Evolutionary conservation across 306 rosid genomes (phyloP).

Genomic region (Trifolium dubium): DNA sequence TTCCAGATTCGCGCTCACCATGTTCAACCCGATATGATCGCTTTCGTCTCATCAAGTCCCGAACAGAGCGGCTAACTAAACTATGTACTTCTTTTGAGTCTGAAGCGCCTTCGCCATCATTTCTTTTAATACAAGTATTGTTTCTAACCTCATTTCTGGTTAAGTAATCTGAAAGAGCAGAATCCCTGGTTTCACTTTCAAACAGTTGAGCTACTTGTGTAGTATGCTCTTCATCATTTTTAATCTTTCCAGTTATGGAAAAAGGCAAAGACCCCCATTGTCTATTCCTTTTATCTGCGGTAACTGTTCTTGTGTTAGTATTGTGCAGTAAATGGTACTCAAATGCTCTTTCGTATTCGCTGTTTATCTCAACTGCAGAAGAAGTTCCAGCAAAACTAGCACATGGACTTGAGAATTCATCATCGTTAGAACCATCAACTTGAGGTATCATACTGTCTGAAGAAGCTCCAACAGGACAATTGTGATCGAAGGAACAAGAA

Average conservation of each 20-base stretch:
- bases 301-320: conserved; percentile 42
- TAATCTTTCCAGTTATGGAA: conserved; percentile 46
- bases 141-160: conserved; percentile 41
- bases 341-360: conserved; percentile 48
- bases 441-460: conserved; percentile 59
- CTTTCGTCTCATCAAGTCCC: conserved; percentile 93
- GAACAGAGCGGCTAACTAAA: conserved; percentile 62
- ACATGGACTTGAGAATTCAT: conserved; percentile 54
- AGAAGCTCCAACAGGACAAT: conserved; percentile 42
- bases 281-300: conserved; percentile 55
- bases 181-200: conserved; percentile 44
- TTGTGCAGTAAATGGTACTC: conserved; percentile 42
- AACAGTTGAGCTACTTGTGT: conserved; percentile 35
- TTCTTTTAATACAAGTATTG: conserved; percentile 42
- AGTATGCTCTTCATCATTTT: conserved; percentile 36
- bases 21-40: conserved; percentile 59
- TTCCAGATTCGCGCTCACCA: conserved; percentile 47
- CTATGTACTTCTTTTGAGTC: conserved; percentile 45
- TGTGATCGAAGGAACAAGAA: conserved; percentile 42
- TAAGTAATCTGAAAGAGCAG: conserved; percentile 43
- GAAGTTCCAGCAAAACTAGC: conserved; percentile 51
- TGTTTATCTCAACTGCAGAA: conserved; percentile 45
- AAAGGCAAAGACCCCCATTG: conserved; percentile 78
- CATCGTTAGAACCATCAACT: conserved; percentile 72
- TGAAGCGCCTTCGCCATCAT: conserved; percentile 40